These are phyloP conservation scores for Sarocladiaceae sp. DNA, from an alignment of 2,329 filamentous ascomycete species.

Conservation along the genomic window DNA sequence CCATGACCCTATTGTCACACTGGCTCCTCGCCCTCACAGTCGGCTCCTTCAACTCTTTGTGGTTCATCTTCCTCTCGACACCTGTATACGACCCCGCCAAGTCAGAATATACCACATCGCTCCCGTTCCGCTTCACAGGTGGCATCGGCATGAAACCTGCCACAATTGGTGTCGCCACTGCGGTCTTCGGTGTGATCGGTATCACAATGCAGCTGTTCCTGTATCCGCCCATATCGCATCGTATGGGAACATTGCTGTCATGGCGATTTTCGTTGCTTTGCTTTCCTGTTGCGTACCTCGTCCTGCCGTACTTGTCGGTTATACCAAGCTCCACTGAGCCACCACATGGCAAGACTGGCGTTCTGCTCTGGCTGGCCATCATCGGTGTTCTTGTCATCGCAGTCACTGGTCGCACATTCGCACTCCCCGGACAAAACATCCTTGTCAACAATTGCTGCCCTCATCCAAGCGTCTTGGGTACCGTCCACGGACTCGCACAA, in stretches of 20 bases:
- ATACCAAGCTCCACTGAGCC: conserved; percentile 52
- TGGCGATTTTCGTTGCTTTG: conserved; percentile 66
- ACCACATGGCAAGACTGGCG: conserved; percentile 48
- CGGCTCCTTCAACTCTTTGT: conserved; percentile 71
- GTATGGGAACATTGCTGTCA: conserved; percentile 63
- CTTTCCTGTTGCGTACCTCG: conserved; percentile 66
- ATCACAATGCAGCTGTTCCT: conserved; percentile 58
- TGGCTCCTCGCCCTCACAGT: conserved; percentile 70
- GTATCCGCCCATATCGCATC: conserved; percentile 63
- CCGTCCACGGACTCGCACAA: conserved; percentile 49
- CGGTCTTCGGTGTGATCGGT: conserved; percentile 72
- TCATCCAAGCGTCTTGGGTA: conserved; percentile 42
- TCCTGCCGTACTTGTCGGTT: conserved; percentile 67
- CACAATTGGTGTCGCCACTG: conserved; percentile 72
- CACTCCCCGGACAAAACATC: conserved; percentile 41
- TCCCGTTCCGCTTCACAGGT: conserved; percentile 64
- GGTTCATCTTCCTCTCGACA: conserved; percentile 73
- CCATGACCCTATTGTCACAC: conserved; percentile 55
- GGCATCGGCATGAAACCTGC: conserved; percentile 70
- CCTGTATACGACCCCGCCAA: conserved; percentile 49
- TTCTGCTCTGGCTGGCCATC: conserved; percentile 61
- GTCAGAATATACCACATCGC: conserved; percentile 25
- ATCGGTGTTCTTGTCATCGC: conserved; percentile 58
- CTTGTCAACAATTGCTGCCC: conserved; percentile 45
- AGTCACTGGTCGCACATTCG: conserved; percentile 64